These are phyloP conservation scores for Ogataea thermomethanolica DNA, from an alignment of 805 yeast species.

Conservation along the genomic window DNA sequence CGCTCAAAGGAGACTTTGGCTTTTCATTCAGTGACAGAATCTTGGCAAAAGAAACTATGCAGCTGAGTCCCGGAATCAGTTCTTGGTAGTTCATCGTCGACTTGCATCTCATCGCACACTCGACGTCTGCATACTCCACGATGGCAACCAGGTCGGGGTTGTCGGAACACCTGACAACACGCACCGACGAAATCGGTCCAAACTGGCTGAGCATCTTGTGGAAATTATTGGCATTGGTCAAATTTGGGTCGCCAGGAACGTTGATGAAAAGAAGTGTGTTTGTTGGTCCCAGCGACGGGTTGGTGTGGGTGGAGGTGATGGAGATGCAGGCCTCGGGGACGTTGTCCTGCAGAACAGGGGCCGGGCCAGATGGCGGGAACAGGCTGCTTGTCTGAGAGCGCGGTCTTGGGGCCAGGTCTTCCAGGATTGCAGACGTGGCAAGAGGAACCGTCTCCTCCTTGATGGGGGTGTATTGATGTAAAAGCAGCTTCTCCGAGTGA, in stretches of 20 bases:
- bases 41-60: conserved; percentile 83
- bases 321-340: conserved; percentile 55
- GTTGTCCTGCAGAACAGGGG: conserved; percentile 48
- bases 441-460: conserved; percentile 20
- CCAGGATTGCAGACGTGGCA: conserved; percentile 12
- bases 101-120: conserved; percentile 75
- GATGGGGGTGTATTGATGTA: conserved; percentile 26
- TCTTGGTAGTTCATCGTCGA: conserved; percentile 80
- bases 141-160: conserved; percentile 44
- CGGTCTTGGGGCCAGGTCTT: conserved; percentile 30
- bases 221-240: conserved; percentile 52
- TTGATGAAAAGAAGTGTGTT: conserved; percentile 75
- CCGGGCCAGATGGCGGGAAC: conserved; percentile 8
- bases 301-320: conserved; percentile 70
- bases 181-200: conserved; percentile 59
- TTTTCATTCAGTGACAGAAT: conserved; percentile 34
- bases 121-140: conserved; percentile 69
- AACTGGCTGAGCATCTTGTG: conserved; percentile 51
- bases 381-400: conserved; percentile 40
- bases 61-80: conserved; percentile 70
- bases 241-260: conserved; percentile 49
- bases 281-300: conserved; percentile 70
- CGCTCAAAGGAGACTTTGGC: conserved; percentile 6
- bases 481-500: conserved; percentile 29
- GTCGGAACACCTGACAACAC: conserved; percentile 46